Evolutionary conservation across 148 eudicot genomes (phyloP), one percentile per base, ranked within the genome.

Genomic region (Rhododendron simsii): DNA sequence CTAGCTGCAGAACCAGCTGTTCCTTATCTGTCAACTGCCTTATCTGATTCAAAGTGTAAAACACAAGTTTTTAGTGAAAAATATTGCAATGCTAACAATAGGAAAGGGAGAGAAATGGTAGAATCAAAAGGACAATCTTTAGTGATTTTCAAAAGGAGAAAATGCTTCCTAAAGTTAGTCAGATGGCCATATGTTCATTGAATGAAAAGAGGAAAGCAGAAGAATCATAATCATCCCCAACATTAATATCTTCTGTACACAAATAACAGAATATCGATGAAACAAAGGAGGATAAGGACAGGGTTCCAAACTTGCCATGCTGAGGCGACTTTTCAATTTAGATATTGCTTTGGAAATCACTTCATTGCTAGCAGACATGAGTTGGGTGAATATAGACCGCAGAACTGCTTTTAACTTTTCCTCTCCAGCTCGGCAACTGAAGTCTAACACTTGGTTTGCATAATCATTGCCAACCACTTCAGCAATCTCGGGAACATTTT

Each of bases 351-450:
- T 87, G 5, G 95, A 86, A 84, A 95, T 91, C 69, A 87, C 91
- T 51, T 89, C 92, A 84, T 92, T 87, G 89, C 92, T 88, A 30
- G 94, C 98, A 81, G 98, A 93, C 98, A 97, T 95, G 82, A 97
- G 92, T 57, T 89, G 80, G 55, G 94, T 93, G 88, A 97, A 97
- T 47, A 94, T 82, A 50, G 88, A 86, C 83, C 84, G 91, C 85
- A 97, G 83, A 75, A 90, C 87, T 30, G 87, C 90, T 90, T 93
- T 94, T 82, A 89, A 71, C 47, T 90, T 86, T 41, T 91, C 88
- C 85, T 93, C 95, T 21, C 90, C 93, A 83, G 91, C 92, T 16
- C 87, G 41, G 0, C 92, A 86, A 71, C 87, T 86, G 69, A 92
- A 74, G 8, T 86, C 83, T 71, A 91, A 84, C 7, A 97, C 88